Conservation (phyloP, 139 green algal species). For the Dunaliella primolecta region DNA sequence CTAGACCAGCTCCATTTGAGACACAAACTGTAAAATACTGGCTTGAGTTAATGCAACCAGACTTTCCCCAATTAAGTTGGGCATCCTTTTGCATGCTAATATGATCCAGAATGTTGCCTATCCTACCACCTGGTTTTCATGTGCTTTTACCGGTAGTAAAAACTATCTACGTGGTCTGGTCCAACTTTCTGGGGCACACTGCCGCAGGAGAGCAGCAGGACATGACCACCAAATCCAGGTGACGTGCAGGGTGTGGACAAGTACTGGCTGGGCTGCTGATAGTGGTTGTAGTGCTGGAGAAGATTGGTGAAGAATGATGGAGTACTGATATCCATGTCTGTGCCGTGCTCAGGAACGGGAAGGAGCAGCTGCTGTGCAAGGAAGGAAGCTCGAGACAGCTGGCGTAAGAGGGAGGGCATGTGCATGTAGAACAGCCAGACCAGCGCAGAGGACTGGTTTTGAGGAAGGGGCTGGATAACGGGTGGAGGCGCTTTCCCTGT, state of each 20-base stretch:
- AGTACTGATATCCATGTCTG: background rate
- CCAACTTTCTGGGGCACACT: conserved; percentile 13
- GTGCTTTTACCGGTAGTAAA: background rate
- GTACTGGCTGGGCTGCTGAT: conserved; percentile 6
- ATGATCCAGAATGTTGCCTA: too few species aligned
- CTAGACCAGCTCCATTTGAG: too few species aligned
- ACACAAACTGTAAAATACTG: too few species aligned
- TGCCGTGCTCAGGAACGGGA: background rate
- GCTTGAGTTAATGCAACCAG: too few species aligned
- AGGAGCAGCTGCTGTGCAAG: conserved; percentile 53
- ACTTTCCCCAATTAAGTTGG: too few species aligned
- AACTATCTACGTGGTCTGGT: conserved; percentile 25
- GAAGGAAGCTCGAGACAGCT: conserved; percentile 37
- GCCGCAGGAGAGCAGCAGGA: conserved; percentile 14
- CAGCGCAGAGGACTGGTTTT: background rate
- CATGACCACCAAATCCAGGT: background rate
- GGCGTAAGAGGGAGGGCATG: conserved; percentile 41
- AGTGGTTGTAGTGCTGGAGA: conserved; percentile 23
- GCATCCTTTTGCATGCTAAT: too few species aligned
- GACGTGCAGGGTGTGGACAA: background rate
- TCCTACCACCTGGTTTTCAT: too few species aligned
- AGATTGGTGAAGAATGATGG: conserved; percentile 29
- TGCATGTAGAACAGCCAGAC: conserved; percentile 55
- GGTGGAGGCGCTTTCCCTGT: conserved; percentile 20
- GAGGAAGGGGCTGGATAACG: conserved; percentile 48